phyloP scores from a whole-genome alignment of 2,329 filamentous ascomycete genomes.

The Monilinia polystroma region DNA sequence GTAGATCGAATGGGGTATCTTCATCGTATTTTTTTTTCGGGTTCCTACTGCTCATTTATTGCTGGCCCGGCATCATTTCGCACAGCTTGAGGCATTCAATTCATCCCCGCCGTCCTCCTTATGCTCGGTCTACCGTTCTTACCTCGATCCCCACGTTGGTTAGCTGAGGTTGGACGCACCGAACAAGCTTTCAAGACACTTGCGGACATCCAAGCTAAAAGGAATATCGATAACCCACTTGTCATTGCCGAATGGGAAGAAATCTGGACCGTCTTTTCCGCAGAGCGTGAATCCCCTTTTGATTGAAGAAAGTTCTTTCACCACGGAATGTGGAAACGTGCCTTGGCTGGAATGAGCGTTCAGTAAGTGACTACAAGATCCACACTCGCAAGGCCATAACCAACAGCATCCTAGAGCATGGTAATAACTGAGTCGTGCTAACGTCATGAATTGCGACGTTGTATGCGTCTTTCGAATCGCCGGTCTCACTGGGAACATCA shows the following conservation, averaged over 20 bases:
- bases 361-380: neutral
- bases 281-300: conserved; percentile 33
- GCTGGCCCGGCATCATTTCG: conserved; percentile 49
- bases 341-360: conserved; percentile 30
- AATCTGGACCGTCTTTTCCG: conserved; percentile 44
- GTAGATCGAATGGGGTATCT: conserved; percentile 64
- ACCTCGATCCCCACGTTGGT: conserved; percentile 52
- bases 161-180: conserved; percentile 49
- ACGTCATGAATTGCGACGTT: conserved; percentile 41
- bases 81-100: conserved; percentile 51
- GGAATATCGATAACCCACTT: conserved; percentile 52
- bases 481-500: conserved; percentile 40
- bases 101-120: conserved; percentile 47
- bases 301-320: conserved; percentile 44
- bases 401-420: conserved; percentile 33
- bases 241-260: conserved; percentile 57
- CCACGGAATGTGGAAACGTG: conserved; percentile 57
- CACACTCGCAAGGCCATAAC: neutral
- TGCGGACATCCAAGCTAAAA: conserved; percentile 56
- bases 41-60: conserved; percentile 43
- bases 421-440: conserved; percentile 31
- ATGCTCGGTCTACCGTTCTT: conserved; percentile 46
- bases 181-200: conserved; percentile 50
- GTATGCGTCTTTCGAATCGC: conserved; percentile 44
- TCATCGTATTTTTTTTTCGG: conserved; percentile 67